Evolutionary conservation across 352 stramenopile genomes (phyloP).

Genomic region (Globisporangium camurandrum): DNA sequence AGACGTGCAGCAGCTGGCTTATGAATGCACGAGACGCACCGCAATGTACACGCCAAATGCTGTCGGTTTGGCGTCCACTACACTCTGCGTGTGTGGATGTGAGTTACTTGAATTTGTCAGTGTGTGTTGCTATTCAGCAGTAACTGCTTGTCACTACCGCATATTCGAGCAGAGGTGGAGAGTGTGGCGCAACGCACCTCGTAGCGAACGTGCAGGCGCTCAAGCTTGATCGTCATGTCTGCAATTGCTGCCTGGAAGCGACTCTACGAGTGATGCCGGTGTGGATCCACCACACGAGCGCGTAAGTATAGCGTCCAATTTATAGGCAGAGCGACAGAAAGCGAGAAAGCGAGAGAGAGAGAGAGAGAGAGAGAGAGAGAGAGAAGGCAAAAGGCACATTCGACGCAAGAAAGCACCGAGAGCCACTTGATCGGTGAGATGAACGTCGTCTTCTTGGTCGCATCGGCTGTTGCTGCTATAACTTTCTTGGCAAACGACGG

Average conservation of each 20-base stretch:
- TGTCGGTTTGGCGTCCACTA: slow-evolving; percentile 26
- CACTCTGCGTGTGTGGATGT: slow-evolving; percentile 19
- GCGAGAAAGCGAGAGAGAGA: background rate
- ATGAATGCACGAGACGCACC: too few relatives aligned
- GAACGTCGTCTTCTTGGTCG: slow-evolving; percentile 14
- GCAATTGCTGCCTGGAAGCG: slow-evolving; percentile 36
- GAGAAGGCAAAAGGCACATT: too few relatives aligned
- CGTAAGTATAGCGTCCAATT: too few relatives aligned
- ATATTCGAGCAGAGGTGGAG: too few relatives aligned
- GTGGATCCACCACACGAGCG: too few relatives aligned
- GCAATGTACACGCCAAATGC: slow-evolving; percentile 56
- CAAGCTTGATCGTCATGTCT: slow-evolving; percentile 52
- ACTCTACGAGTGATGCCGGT: slow-evolving; percentile 17
- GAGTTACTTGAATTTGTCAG: background rate
- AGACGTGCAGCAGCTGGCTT: too few relatives aligned
- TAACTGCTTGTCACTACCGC: too few relatives aligned
- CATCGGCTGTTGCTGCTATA: background rate
- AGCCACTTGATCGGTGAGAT: slow-evolving; percentile 63
- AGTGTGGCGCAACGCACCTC: too few relatives aligned
- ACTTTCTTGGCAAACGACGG: slow-evolving; percentile 20
- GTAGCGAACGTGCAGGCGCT: slow-evolving; percentile 59
- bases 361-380: background rate
- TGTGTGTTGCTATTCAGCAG: too few relatives aligned
- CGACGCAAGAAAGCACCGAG: slow-evolving; percentile 25
- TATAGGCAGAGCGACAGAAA: too few relatives aligned